phyloP scores from a whole-genome alignment of 2,329 filamentous ascomycete genomes.

The Aspergillus phoenicis region DNA sequence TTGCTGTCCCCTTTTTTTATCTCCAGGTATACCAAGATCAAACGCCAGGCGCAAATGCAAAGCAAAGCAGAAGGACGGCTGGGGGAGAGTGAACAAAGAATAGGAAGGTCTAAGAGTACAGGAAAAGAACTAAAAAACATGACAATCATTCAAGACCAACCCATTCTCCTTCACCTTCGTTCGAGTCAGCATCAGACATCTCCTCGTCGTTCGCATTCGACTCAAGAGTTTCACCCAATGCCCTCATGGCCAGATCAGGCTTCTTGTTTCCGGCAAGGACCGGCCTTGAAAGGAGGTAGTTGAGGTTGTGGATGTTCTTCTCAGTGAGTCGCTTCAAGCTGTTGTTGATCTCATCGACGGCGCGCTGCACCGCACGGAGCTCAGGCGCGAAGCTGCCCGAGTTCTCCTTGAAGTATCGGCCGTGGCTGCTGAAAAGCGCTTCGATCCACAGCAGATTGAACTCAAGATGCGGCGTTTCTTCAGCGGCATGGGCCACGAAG shows the following conservation, averaged over 20 bases:
- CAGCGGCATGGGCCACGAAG: slow-evolving; percentile 84
- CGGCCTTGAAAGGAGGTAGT: slow-evolving; percentile 70
- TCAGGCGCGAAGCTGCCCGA: slow-evolving; percentile 79
- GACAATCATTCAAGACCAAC: slow-evolving; percentile 54
- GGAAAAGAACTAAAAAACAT: slow-evolving; percentile 18
- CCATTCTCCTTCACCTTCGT: slow-evolving; percentile 55
- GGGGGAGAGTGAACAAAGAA: slow-evolving; percentile 12
- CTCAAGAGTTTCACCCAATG: slow-evolving; percentile 24
- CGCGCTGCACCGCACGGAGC: slow-evolving; percentile 77
- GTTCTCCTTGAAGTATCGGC: slow-evolving; percentile 80
- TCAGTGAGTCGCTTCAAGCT: slow-evolving; percentile 83
- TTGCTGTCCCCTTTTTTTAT: slow-evolving; percentile 21
- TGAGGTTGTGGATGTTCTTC: slow-evolving; percentile 85
- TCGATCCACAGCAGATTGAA: slow-evolving; percentile 95
- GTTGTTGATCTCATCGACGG: slow-evolving; percentile 75
- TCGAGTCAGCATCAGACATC: slow-evolving; percentile 31
- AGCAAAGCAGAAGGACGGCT: slow-evolving; percentile 17
- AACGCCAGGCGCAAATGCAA: slow-evolving; percentile 37
- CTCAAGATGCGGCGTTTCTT: slow-evolving; percentile 89
- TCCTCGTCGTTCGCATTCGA: slow-evolving; percentile 27
- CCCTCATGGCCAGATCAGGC: slow-evolving; percentile 28
- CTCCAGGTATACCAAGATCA: slow-evolving; percentile 30
- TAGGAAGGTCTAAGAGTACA: slow-evolving; percentile 17
- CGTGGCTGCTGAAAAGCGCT: slow-evolving; percentile 76
- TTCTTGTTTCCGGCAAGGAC: slow-evolving; percentile 36